Base-by-base conservation (phyloP, 768 basidiomycete genomes). In the Russula griseocarnosa region DNA sequence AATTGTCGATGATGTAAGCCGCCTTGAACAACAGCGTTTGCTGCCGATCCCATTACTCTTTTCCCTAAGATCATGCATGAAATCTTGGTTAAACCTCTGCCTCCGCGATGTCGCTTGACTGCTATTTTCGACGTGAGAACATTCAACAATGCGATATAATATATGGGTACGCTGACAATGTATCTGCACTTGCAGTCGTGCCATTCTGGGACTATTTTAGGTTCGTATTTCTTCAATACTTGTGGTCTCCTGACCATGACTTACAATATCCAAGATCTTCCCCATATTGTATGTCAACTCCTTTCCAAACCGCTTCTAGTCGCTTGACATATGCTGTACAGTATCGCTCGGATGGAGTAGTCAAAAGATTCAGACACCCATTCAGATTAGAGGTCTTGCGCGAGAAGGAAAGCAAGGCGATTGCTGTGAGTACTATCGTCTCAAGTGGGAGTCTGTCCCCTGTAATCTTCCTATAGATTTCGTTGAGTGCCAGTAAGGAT, bases 1-100 rank as follows among this genome's bases (percentile, higher is more conserved):
- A 9, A 63, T 63, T 22, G 42, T 58, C 9, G 56, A 58, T 9
- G 55, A 52, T 10, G 62, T 63, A 38, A n/a, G 49, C 18, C 22
- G 3, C 40, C 2, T 14, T n/a, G n/a, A 26, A 6, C 30, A 18
- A 20, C 40, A 8, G 13, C 5, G n/a, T n/a, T 7, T 16, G 18
- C 32, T 24, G 10, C 22, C 24, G 32, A 53, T 28, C 26, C 24
- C 24, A 14, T 42, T 22, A 16, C 40, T 14, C 13, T 38, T 11
- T 3, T 53, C 1, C 50, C 10, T 10, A 36, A 63, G 62, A 3
- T 26, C 0, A 63, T 63, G 3, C 40, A 63, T 30, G 5, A 46
- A 5, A 34, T 58, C 18, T 44, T 63, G 56, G 62, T 58, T 11
- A 9, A 26, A 6, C 32, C 55, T 14, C 62, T 63, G 34, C 55